Evolutionary conservation across 2,329 filamentous ascomycete genomes (phyloP), one percentile per base, ranked within the genome.

Genomic region (Lachnellula hyalina): DNA sequence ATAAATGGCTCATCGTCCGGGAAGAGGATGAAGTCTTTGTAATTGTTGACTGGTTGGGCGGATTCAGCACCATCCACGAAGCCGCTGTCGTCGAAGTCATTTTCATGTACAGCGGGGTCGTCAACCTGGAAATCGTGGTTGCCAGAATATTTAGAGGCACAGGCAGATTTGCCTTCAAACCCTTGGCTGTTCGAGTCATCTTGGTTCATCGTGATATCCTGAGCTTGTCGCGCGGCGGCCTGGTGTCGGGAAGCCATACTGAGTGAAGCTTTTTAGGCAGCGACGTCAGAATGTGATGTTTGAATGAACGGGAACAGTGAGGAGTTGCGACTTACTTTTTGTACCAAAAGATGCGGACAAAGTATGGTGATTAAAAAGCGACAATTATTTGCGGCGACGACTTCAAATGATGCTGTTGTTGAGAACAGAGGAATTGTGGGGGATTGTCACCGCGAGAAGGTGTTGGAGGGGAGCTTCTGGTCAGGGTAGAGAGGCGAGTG

Each of bases 11-110:
- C 17, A 11, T 52, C 48, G 2, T 55, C 53, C 2, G 48, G 40
- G 32, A 55, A 61, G 2, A 60, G 52, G 19, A 52, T 53, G 35
- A 56, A 63, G 47, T 63, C 59, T 44, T 52, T 41, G 44, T 59
- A 58, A 15, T 56, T 46, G 34, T 45, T 34, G 8, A 48, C 21
- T 5, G 48, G 53, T 7, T 28, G 7, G 41, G 41, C 14, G 42
- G 53, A 32, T 14, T 53, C 50, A 1, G 51, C 42, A 14, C 49
- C 38, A 15, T 54, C 55, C 21, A 56, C 49, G 36, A 59, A 59
- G 12, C 53, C 54, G 45, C 55, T 59, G 48, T 61, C 54, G 17
- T 58, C n/a, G 49, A 52, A 54, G 14, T 8, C 47, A n/a, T 49
- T 46, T 25, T 6, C 21, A 19, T 44, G 46, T 21, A 47, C 49